Base-by-base conservation (phyloP, 371 early-diverging fungal genomes). In the Rhizopus delemar region DNA sequence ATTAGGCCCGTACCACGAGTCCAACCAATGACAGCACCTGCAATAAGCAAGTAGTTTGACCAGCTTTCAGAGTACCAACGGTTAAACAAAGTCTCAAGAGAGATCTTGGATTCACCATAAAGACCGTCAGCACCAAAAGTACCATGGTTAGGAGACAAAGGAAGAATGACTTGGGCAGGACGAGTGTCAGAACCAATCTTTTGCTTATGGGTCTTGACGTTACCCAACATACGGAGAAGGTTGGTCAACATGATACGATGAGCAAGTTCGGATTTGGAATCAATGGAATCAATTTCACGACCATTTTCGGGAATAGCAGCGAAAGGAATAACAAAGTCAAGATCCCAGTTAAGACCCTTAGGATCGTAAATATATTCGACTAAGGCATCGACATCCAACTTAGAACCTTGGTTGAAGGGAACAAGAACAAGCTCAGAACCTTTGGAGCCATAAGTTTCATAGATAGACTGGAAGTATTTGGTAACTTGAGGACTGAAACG, bases 21-120 rank as follows among this genome's bases (percentile, higher is more conserved):
- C 97, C 98, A 97, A 28, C 98, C 98, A 70, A 97, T 97, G 43
- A 93, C 92, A 46, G 95, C 93, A 63, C 97, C 97, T 48, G 93
- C 81, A 45, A 97, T 88, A 39, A 92, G 82, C 64, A 97, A 75
- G 82, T 96, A 93, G 71, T 80, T 82, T 46, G 87, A 80, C 97
- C 97, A 97, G 59, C 84, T 83, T 71, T 97, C 97, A 57, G 96
- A 86, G 53, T 89, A 81, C 94, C 94, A 97, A 56, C 95, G 86
- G 86, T 92, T 91, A 72, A 97, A 82, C 60, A 95, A 70, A 43
- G 94, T 94, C 78, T 95, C 95, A 31, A 97, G 83, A 13, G 89
- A 88, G 59, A 96, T 86, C 88, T 97, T 97, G 69, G 94, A 91
- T 71, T 97, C 97, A 62, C 90, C 85, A 76, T 97, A 97, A 15